Base-by-base conservation (phyloP, 306 rosid genomes). In the Lathyrus oleraceus region DNA sequence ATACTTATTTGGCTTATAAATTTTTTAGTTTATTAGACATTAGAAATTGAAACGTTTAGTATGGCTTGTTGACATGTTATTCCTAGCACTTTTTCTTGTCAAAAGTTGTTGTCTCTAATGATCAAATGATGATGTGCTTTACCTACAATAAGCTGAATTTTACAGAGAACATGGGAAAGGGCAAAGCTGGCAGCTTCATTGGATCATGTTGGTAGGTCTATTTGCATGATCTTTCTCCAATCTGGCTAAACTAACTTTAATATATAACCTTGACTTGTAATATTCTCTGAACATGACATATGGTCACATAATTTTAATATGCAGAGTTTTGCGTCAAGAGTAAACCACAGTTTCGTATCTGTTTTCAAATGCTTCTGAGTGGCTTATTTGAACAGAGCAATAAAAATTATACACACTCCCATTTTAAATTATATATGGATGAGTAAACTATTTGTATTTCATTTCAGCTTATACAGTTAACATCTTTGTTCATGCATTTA, bases 151-250 rank as follows among this genome's bases (percentile, higher is more conserved):
- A 47, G 58, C 49, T 74, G 54, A 54, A 49, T 71, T 51, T 73
- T 81, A 36, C 92, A 94, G 98, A 94, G 97, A 85, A 94, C 97
- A 42, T 94, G 98, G 98, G 97, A 94, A 73, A 87, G 96, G 82
- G 88, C 97, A 69, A 94, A 87, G 78, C 66, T 94, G 76, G 98
- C 98, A 10, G 25, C 83, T 71, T 79, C 95, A 2, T 79, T 94
- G 92, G 97, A 94, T 68, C 94, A 86, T 84, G 65, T 94, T 63
- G 97, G 98, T 94, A 85, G 65, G 91, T 74, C 51, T 45, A 17
- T n/a, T 47, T 39, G 36, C 45, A 79, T 52, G 49, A 69, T 61
- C 71, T 71, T 65, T 69, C 17, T 74, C 63, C 40, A 10, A 63
- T 73, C 39, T 75, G 48, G 23, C 71, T 56, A 71, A 60, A 61